Evolutionary conservation across 805 yeast species (phyloP).

Genomic region (Nakazawaea wickerhamii): DNA sequence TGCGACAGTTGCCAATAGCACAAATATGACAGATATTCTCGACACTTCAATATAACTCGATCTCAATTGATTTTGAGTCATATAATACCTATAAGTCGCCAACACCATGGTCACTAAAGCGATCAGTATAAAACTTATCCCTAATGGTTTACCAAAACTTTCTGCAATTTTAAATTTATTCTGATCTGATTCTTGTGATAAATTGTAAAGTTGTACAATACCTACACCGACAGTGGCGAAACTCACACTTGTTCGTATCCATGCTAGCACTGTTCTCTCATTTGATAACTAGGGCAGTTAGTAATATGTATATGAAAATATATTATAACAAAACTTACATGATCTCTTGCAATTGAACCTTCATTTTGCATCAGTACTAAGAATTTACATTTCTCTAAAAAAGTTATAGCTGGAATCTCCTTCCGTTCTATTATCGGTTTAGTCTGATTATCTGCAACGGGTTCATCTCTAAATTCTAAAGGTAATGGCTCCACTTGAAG

Average conservation of each 20-base stretch:
- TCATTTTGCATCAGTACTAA: constrained; percentile 30
- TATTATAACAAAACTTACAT: no score
- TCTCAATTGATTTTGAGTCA: constrained; percentile 35
- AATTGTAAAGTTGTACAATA: constrained; percentile 45
- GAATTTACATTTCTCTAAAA: not conserved
- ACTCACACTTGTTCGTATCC: constrained; percentile 50
- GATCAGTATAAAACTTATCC: constrained; percentile 30
- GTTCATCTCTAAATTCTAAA: constrained; percentile 1
- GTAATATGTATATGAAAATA: no score
- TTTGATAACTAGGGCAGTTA: constrained; percentile 38
- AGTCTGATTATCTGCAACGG: not conserved
- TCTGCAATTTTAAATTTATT: constrained; percentile 11
- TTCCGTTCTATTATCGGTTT: not conserved
- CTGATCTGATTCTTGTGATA: constrained; percentile 15
- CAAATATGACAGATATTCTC: constrained; percentile 28
- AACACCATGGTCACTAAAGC: constrained; percentile 38
- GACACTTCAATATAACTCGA: constrained; percentile 39
- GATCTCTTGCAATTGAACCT: constrained; percentile 51
- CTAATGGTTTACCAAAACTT: constrained; percentile 20
- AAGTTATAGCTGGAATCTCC: not conserved
- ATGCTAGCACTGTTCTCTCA: constrained; percentile 57
- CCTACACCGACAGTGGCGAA: constrained; percentile 50
- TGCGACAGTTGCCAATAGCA: constrained; percentile 28
- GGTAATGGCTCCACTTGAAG: not conserved
- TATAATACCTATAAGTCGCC: constrained; percentile 41